Conservation (phyloP, 2,329 filamentous ascomycete genomes). For the Fusarium sulawesiense region DNA sequence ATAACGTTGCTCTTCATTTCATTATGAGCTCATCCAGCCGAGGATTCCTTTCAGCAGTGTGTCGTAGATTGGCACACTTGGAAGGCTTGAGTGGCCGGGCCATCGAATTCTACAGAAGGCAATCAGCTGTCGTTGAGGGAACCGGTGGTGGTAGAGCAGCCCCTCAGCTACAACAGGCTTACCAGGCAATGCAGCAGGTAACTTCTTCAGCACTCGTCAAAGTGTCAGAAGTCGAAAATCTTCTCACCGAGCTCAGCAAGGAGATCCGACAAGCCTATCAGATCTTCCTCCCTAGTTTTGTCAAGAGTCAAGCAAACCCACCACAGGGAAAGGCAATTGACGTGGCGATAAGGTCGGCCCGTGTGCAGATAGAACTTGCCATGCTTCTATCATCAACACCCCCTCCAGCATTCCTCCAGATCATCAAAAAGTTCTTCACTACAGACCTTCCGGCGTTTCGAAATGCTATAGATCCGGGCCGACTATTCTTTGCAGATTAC, state of each 20-base stretch:
- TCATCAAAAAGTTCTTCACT: conserved; percentile 74
- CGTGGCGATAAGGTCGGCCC: conserved; percentile 57
- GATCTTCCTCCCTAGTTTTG: conserved; percentile 57
- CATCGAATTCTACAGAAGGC: conserved; percentile 62
- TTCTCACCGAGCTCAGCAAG: conserved; percentile 62
- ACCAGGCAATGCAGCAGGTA: conserved; percentile 65
- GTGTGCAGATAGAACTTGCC: conserved; percentile 62
- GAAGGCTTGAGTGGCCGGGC: conserved; percentile 62
- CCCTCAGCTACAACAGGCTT: conserved; percentile 66
- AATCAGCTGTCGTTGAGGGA: conserved; percentile 56
- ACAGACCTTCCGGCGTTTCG: conserved; percentile 69
- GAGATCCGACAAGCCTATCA: conserved; percentile 66
- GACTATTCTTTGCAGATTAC: conserved; percentile 79
- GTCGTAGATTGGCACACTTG: conserved; percentile 71
- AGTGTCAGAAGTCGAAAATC: conserved; percentile 70
- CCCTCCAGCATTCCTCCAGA: conserved; percentile 60
- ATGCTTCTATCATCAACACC: conserved; percentile 63
- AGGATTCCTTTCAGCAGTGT: conserved; percentile 76
- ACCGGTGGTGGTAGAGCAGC: conserved; percentile 54
- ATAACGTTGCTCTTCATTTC: conserved; percentile 70
- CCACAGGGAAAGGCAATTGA: conserved; percentile 58
- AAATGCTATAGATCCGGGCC: conserved; percentile 70
- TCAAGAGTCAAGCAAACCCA: conserved; percentile 60
- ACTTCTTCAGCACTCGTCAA: conserved; percentile 65
- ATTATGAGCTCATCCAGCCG: conserved; percentile 80